These are phyloP conservation scores for Phytophthora foliorum DNA, from an alignment of 352 stramenopile genomes.

Conservation along the genomic window DNA sequence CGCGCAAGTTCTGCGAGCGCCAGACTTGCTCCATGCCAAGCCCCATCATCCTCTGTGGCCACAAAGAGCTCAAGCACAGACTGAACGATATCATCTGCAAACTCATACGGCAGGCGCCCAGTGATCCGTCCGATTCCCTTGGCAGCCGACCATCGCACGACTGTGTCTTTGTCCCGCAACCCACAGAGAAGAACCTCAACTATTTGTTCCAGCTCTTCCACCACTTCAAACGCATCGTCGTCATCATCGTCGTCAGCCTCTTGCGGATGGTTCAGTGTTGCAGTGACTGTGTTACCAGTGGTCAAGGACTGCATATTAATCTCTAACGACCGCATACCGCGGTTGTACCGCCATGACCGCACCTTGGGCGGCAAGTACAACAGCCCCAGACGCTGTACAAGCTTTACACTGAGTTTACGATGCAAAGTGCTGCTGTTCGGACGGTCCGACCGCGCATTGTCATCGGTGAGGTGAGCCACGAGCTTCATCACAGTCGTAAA, in stretches of 20 bases:
- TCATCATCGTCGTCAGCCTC: constrained; percentile 42
- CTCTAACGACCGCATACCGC: constrained; percentile 93
- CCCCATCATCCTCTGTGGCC: constrained; percentile 92
- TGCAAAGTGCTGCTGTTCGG: constrained; percentile 85
- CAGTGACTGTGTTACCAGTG: constrained; percentile 9
- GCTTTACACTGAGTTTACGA: constrained; percentile 97
- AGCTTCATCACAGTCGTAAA: constrained; percentile 80
- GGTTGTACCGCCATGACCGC: constrained; percentile 96
- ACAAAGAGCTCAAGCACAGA: constrained; percentile 96
- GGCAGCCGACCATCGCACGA: constrained; percentile 99
- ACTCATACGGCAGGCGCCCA: constrained; percentile 93
- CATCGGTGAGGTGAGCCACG: constrained; percentile 63
- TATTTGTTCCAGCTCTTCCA: constrained; percentile 98
- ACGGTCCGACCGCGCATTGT: constrained; percentile 51
- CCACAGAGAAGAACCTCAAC: constrained; percentile 93
- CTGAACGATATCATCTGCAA: constrained; percentile 98
- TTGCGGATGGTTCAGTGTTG: constrained; percentile 9
- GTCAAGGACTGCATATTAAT: constrained; percentile 87
- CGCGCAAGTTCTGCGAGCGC: constrained; percentile 96
- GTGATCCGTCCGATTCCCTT: constrained; percentile 98
- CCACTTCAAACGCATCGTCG: constrained; percentile 76
- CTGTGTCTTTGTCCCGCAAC: constrained; percentile 95
- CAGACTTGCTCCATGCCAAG: constrained; percentile 98
- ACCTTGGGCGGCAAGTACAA: constrained; percentile 96
- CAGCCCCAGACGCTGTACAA: constrained; percentile 96